Evolutionary conservation across 2,329 filamentous ascomycete species (phyloP), one percentile per base, ranked within the genome.

Genomic region (Clarireedia paspali): DNA sequence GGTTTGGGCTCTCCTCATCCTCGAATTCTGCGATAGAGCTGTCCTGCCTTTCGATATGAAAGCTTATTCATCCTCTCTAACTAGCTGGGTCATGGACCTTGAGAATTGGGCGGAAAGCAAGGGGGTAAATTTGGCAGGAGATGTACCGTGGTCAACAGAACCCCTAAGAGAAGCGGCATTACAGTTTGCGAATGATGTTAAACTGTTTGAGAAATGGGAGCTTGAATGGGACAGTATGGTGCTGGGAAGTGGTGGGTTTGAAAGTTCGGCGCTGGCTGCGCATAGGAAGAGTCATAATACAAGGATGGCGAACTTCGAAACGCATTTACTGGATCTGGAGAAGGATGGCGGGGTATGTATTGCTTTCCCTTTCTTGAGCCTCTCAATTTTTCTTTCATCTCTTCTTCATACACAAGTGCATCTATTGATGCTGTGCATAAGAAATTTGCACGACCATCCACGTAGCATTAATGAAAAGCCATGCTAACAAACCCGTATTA

Each of bases 41-140:
- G 79, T 97, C 56, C 68, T 96, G 26, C 91, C 91, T 0, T 90
- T 95, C 62, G 89, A 95, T 67, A 76, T 96, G 70, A 72, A 79
- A 24, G 79, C 81, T 34, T 97, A 96, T 68, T 88, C 86, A 12
- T 70, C 77, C 17, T 77, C 79, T 1, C 73, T 96, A 1, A 74
- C 76, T 4, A 71, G 72, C 7, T 92, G 91, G 74, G 76, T 87
- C 3, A 76, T 81, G 15, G 81, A 86, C 30, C 72, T 96, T 3
- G 78, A 84, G 59, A 72, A 78, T 23, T 92, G 88, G 75, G 79
- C 79, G 47, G 76, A 81, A 27, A 74, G 78, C 15, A 79, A 81
- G 61, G 76, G 76, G 3, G 77, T 78, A 47, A 75, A 80, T 27
- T 77, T 81, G 61, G 75, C 74, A 1, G 75, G 73, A 64, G 63